Evolutionary conservation across 257 asterid species (phyloP), one percentile per base, ranked within the genome.

Genomic region (Fraxinus pennsylvanica): DNA sequence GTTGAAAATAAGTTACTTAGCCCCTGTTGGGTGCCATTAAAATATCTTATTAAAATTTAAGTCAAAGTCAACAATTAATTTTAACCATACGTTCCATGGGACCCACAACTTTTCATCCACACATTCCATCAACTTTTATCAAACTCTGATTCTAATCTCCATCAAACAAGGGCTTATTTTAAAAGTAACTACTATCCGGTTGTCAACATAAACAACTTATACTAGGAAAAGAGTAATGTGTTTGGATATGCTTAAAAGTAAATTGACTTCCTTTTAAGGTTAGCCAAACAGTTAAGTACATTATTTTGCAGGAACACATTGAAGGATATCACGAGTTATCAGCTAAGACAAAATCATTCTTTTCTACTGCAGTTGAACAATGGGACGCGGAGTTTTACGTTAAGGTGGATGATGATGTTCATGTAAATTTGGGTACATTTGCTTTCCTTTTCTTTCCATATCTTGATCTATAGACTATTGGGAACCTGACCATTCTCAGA

Each of bases 311-410:
- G 98, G 89, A 86, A 35, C 98, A 93, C 27, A 81, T 91, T 27
- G 98, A 93, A 84, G 98, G 97, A 38, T 93, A 93, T 82, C 96
- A 90, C 63, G 96, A 91, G 73, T 79, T 93, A 78, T 88, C 97
- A 69, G 96, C 95, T 65, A 93, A 93, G 86, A 93, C 98, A 17
- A 90, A 93, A 82, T 81, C 92, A 30, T 93, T 90, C 85, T 90
- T 91, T 71, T 59, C 90, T 29, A 88, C 92, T 74, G 95, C 94
- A 39, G 91, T 89, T 27, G 85, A 86, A 74, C 81, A 73, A 79
- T 93, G 97, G 97, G 96, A 90, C 78, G 97, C 98, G 39, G 94
- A 91, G 19, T 93, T 88, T 82, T 93, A 85, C 59, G 89, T 91
- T 72, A 93, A 93, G 73, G 94, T 93, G 71, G 97, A 93, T 66